Evolutionary conservation across 2,329 filamentous ascomycete species (phyloP), one percentile per base, ranked within the genome.

Genomic region (Clarireedia homoeocarpa): DNA sequence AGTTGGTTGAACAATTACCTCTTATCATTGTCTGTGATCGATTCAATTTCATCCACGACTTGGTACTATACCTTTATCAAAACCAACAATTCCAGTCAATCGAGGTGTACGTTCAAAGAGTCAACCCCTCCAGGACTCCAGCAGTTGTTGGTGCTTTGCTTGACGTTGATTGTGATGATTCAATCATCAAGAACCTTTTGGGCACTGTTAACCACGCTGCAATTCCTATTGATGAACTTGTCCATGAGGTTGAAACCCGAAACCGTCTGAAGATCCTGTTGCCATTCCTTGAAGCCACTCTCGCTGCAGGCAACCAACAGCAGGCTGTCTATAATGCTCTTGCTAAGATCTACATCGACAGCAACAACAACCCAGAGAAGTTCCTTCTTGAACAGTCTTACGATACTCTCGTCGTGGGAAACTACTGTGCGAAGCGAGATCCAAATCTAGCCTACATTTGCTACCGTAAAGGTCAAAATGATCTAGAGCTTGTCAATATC

Each of bases 21-120:
- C 78, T 99, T 54, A 99, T 99, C 74, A 96, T 97, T 65, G 91
- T 99, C 58, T 99, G 95, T 74, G 94, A 99, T 70, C 89, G 92
- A n/a, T 96, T 95, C 81, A 95, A 97, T 77, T 96, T 99, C 69
- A 90, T 97, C 44, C 94, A 99, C 69, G 94, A 99, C 68, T 75
- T 99, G 68, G 90, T 99, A 46, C 81, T 99, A 23, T 96, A 94
- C 74, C 83, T 99, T 7, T 99, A 99, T 78, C 94, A 97, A 79
- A 95, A 95, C 74, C 92, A 99, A 74, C 92, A 97, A 70, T 99
- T 96, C 81, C 91, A 95, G 76, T 96, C 94, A 1, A 99, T 99
- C 62, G 94, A 99, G 75, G 86, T 95, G 9, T 99, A 99, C 66
- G 94, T 99, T 27, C 94, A 99, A 77, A 87, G 90, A 46, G 91